These are phyloP conservation scores for Xerocomellus dryophilus DNA, from an alignment of 768 basidiomycete genomes.

Conservation along the genomic window DNA sequence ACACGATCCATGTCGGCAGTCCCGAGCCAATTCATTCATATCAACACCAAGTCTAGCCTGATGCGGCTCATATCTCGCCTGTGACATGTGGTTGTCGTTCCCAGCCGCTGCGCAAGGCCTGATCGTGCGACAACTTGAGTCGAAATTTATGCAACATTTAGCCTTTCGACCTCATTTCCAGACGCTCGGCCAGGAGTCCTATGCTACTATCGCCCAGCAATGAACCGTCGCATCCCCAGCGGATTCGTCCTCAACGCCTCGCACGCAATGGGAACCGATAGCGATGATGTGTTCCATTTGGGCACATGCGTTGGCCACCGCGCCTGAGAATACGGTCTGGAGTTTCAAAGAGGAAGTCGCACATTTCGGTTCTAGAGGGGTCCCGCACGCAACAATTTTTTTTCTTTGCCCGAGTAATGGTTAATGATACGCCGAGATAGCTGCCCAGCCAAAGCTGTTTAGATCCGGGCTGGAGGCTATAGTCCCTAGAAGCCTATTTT, in stretches of 20 bases:
- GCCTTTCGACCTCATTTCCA: not conserved
- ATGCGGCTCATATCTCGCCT: not conserved
- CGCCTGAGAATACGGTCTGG: not conserved
- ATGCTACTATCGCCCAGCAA: not conserved
- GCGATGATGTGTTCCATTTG: not conserved
- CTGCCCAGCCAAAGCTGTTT: not conserved
- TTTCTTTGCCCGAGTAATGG: not conserved
- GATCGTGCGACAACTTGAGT: not conserved
- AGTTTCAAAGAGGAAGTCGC: not conserved
- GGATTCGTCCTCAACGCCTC: not conserved
- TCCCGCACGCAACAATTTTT: not conserved
- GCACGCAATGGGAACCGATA: not conserved
- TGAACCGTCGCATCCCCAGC: not conserved
- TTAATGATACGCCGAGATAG: not conserved
- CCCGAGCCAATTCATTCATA: not conserved
- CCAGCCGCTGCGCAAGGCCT: conserved; percentile 3
- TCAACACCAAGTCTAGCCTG: not conserved
- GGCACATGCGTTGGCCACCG: not conserved
- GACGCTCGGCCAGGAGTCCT: not conserved
- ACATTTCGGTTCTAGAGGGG: not conserved
- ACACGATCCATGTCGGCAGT: not conserved
- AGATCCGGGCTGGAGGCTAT: not conserved
- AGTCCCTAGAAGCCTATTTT: not conserved
- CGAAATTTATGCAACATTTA: not conserved
- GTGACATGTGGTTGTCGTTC: not conserved